Percentiles rank a stretch among this genome's conserved stretches.
Conservation (phyloP, 2,329 filamentous ascomycete species). For the Massarina eburnea region DNA sequence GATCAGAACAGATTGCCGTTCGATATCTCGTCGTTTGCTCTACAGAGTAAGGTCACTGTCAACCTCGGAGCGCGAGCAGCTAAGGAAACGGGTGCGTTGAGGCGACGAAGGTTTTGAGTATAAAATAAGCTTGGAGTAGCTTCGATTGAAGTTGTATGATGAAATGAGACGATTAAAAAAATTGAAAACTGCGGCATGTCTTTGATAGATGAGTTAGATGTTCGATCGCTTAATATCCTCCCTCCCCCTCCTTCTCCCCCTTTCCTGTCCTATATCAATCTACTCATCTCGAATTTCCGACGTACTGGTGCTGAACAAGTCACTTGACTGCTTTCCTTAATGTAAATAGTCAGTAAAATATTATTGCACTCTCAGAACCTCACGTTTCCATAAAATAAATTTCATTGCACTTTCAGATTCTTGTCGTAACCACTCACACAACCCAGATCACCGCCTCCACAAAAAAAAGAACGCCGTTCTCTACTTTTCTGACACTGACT, state of each 20-base stretch:
- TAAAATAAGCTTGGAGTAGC: background rate
- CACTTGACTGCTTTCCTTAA: background rate
- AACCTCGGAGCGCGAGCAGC: slow-evolving; percentile 30
- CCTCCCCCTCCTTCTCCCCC: background rate
- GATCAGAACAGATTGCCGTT: slow-evolving; percentile 31
- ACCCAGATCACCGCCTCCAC: too few relatives aligned
- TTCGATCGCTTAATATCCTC: slow-evolving; percentile 2
- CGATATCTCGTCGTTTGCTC: slow-evolving; percentile 35
- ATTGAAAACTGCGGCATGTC: background rate
- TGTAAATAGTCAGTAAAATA: background rate
- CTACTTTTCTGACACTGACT: too few relatives aligned
- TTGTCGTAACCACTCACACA: too few relatives aligned
- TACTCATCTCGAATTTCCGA: background rate
- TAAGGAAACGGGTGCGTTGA: slow-evolving; percentile 17
- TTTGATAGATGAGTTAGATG: slow-evolving; percentile 3
- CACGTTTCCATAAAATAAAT: too few relatives aligned
- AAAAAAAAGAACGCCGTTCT: too few relatives aligned
- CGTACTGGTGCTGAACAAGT: too few relatives aligned
- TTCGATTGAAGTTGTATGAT: background rate
- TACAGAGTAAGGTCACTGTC: slow-evolving; percentile 41
- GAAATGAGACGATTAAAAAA: background rate
- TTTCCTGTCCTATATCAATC: too few relatives aligned
- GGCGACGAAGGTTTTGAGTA: background rate
- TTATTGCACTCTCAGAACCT: background rate
- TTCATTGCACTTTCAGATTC: too few relatives aligned